Evolutionary conservation across 352 stramenopile genomes (phyloP), one percentile per base, ranked within the genome.

Genomic region (Phytophthora crassamura): DNA sequence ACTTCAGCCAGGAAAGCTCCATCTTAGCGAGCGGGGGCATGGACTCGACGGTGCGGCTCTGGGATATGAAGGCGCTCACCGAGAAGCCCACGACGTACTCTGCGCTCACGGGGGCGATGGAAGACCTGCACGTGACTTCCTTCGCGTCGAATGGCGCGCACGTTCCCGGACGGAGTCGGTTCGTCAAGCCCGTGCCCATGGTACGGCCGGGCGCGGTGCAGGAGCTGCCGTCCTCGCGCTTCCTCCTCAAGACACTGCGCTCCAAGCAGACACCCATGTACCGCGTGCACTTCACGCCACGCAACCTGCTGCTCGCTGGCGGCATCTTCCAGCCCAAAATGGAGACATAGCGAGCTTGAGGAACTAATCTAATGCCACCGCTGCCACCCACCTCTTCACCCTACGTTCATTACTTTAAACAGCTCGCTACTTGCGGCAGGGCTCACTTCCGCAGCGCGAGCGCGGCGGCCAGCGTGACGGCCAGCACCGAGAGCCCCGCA

Each of bases 261-360:
- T 91, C 86, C 18, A 96, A 96, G 74, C 84, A 93, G 58, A 95
- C 88, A 46, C 86, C 84, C 33, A 90, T 95, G 67, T 89, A 91
- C 55, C 75, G 79, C 42, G 80, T 96, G 34, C 81, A 91, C 46
- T 96, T 91, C 54, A 96, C 88, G 47, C 70, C 80, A 22, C 84
- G 88, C 42, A 96, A 96, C 58, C 52, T 96, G 62, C 50, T 96
- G 62, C 81, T 95, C 33, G 74, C 80, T 32, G 85, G 86, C 33
- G 88, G 88, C 16, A 78, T 87, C 38, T 91, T 92, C 53, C 69
- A 80, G 35, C 72, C 80, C 2, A 90, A 89, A 60, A 64, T 72
- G 35, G 80, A 92, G 58, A 64, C 68, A 35, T 87, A 84, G 56
- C 35, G 22, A 59, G 43, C 63, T 25, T 71, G 62, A 69, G 32